Evolutionary conservation across 805 yeast genomes (phyloP).

Genomic region (Candida fluviatilis): DNA sequence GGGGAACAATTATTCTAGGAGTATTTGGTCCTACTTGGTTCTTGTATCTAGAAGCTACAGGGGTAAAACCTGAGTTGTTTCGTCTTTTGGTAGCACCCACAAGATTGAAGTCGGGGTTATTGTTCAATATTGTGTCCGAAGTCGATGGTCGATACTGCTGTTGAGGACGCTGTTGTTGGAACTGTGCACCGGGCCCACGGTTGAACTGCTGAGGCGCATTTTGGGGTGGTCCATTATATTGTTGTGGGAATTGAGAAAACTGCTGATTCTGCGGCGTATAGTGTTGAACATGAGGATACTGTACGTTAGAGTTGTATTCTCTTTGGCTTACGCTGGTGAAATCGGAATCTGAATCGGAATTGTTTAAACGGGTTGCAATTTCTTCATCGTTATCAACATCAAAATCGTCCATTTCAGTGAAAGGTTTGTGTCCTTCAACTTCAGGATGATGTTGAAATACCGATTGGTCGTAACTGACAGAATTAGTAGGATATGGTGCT

Average conservation of each 20-base stretch:
- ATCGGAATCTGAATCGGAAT: conserved; percentile 51
- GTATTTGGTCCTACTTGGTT: conserved; percentile 1
- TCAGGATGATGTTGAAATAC: conserved; percentile 44
- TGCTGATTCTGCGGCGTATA: conserved; percentile 4
- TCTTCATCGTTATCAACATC: conserved; percentile 6
- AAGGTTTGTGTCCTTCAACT: conserved; percentile 44
- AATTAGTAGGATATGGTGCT: conserved; percentile 23
- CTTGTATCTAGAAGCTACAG: conserved; percentile 15
- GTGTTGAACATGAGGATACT: conserved; percentile 15
- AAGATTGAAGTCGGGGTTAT: conserved; percentile 38
- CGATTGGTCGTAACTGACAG: conserved; percentile 10
- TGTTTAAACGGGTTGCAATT: conserved; percentile 7
- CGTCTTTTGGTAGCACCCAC: conserved; percentile 22
- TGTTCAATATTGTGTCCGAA: conserved; percentile 34
- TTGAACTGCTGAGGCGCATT: conserved; percentile 3
- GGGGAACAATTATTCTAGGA: too few relatives aligned
- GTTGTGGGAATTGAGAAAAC: not conserved
- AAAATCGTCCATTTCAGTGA: conserved; percentile 35
- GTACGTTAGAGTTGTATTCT: conserved; percentile 21
- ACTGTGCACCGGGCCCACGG: conserved; percentile 1
- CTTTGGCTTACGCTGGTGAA: conserved; percentile 79
- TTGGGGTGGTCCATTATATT: not conserved
- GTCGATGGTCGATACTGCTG: conserved; percentile 22
- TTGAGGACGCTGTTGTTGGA: conserved; percentile 5
- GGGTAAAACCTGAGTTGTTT: conserved; percentile 18